Conservation (phyloP, 345 rosid genomes). For the Mallotus nudiflorus region DNA sequence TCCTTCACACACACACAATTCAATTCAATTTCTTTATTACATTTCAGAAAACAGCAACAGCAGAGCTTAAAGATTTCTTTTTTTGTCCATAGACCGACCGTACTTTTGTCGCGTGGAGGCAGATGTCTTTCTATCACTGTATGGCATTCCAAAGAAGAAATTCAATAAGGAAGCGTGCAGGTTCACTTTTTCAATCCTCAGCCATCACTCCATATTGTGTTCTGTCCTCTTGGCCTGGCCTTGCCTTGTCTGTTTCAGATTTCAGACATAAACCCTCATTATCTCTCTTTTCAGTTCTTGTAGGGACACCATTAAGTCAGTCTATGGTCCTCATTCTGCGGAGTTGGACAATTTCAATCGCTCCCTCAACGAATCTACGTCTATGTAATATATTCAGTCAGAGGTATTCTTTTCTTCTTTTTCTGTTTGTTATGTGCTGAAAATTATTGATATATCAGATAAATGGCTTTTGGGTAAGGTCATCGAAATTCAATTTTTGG, state of each 20-base stretch:
- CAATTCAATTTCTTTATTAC: not conserved
- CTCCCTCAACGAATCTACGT: constrained; percentile 35
- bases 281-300: constrained; percentile 44
- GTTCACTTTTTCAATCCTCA: constrained; percentile 23
- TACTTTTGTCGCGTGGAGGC: constrained; percentile 82
- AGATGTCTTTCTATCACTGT: constrained; percentile 51
- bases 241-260: no score
- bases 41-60: not conserved
- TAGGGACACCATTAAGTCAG: constrained; percentile 66
- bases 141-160: constrained; percentile 57
- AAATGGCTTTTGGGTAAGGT: no score
- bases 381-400: no score
- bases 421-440: no score
- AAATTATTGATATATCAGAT: no score
- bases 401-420: not conserved
- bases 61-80: not conserved
- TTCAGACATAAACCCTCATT: no score
- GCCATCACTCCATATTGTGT: not conserved
- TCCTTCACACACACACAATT: no score
- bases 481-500: no score
- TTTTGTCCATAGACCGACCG: constrained; percentile 58
- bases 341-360: constrained; percentile 60
- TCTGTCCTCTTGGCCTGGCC: constrained; percentile 12
- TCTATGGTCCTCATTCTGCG: constrained; percentile 59
- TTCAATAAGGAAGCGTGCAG: constrained; percentile 77